Evolutionary conservation across 164 flowering plant genomes (phyloP).

Genomic region (Aristolochia contorta): DNA sequence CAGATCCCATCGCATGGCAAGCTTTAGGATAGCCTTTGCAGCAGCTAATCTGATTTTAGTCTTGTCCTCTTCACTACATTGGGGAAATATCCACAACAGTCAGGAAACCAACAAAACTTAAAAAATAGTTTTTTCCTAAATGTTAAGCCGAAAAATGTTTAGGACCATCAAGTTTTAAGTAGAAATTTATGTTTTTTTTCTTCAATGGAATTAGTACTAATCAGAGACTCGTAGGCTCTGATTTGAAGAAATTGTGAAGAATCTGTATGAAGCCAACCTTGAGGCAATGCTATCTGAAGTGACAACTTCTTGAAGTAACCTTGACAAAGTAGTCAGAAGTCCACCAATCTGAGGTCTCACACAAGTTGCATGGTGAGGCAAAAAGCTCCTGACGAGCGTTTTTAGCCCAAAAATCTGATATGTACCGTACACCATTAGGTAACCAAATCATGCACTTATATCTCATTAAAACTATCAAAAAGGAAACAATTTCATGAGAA

Average conservation of each 20-base stretch:
- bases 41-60: conserved; percentile 69
- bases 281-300: conserved; percentile 18
- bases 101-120: not conserved
- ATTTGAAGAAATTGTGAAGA: no score
- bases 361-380: conserved; percentile 45
- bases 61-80: conserved; percentile 48
- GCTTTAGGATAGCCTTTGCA: conserved; percentile 73
- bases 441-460: not conserved
- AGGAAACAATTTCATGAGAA: not conserved
- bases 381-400: conserved; percentile 60
- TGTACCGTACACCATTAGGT: not conserved
- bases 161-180: no score
- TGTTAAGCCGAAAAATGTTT: no score
- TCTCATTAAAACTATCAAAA: not conserved
- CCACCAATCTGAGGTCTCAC: conserved; percentile 25
- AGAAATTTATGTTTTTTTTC: no score
- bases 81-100: conserved; percentile 1
- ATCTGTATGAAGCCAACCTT: conserved; percentile 22
- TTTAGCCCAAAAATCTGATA: conserved; percentile 81
- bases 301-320: conserved; percentile 36
- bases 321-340: conserved; percentile 38
- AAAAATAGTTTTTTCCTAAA: not conserved
- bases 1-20: conserved; percentile 83
- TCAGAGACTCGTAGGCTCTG: no score
- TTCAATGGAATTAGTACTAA: no score